Evolutionary conservation across 1,284 basidiomycete species (phyloP).

Genomic region (Sporisorium scitamineum): DNA sequence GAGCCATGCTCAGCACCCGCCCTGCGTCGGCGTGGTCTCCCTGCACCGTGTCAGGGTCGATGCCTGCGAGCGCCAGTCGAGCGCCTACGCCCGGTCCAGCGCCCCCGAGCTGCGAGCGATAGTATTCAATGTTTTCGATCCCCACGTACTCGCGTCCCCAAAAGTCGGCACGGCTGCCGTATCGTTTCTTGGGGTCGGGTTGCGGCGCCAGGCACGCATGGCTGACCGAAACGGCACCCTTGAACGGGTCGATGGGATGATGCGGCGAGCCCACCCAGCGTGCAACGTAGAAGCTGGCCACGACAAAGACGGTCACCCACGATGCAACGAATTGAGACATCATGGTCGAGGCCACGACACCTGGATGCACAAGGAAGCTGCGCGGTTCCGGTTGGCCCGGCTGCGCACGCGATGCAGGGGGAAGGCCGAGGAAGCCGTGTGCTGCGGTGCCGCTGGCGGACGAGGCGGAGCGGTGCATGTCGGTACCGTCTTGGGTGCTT

Average conservation of each 20-base stretch:
- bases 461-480: conserved; percentile 29
- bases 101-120: conserved; percentile 51
- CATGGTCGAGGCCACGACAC: conserved; percentile 69
- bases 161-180: conserved; percentile 61
- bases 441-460: conserved; percentile 33
- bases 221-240: conserved; percentile 65
- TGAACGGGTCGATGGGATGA: conserved; percentile 66
- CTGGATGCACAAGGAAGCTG: conserved; percentile 66
- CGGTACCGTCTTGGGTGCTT: conserved; percentile 7
- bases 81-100: conserved; percentile 39
- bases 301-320: conserved; percentile 56
- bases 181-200: conserved; percentile 59
- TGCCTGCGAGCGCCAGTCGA: conserved; percentile 39
- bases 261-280: conserved; percentile 66
- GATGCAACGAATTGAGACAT: conserved; percentile 63
- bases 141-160: conserved; percentile 64
- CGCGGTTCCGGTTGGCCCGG: conserved; percentile 51
- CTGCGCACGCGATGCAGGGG: conserved; percentile 31
- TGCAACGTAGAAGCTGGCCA: conserved; percentile 63
- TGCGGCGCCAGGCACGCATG: conserved; percentile 60
- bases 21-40: conserved; percentile 27
- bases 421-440: conserved; percentile 41
- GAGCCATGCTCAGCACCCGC: conserved; percentile 41
- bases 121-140: conserved; percentile 57
- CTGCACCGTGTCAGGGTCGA: conserved; percentile 28